Evolutionary conservation across 2,329 filamentous ascomycete species (phyloP).

Genomic region (Fusarium protoensiforme): DNA sequence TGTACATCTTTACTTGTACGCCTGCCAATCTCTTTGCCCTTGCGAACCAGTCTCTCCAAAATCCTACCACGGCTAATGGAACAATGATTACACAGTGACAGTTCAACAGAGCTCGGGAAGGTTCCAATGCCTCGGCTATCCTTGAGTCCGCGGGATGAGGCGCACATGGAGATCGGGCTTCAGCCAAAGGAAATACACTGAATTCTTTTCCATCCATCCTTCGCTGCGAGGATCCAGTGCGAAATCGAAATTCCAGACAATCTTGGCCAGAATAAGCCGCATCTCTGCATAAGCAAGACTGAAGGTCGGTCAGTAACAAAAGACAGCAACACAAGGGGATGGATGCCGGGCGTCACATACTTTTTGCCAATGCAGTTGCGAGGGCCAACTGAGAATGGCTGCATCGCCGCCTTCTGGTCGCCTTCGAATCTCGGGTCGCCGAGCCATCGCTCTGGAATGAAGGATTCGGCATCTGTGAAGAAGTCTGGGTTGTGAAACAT

Average conservation of each 20-base stretch:
- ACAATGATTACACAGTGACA: too few species aligned
- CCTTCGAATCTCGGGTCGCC: conserved; percentile 31
- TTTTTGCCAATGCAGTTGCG: conserved; percentile 48
- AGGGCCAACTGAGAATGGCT: conserved; percentile 46
- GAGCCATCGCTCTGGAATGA: conserved; percentile 53
- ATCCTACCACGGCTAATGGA: too few species aligned
- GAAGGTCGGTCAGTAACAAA: not conserved
- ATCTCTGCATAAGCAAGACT: conserved; percentile 48
- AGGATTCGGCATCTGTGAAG: conserved; percentile 47
- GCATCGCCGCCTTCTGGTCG: conserved; percentile 39
- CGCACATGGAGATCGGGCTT: conserved; percentile 30
- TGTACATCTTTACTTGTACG: too few species aligned
- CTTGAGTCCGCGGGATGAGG: not conserved
- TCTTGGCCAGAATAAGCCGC: conserved; percentile 41
- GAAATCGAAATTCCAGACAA: conserved; percentile 45
- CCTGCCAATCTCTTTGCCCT: too few species aligned
- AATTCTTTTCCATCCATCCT: conserved; percentile 43
- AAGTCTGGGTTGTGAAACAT: conserved; percentile 46
- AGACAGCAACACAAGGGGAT: too few species aligned
- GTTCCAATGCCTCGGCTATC: not conserved
- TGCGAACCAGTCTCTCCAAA: too few species aligned
- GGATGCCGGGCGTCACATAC: too few species aligned
- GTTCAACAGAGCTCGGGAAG: not conserved
- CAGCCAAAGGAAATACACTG: conserved; percentile 44
- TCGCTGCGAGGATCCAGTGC: conserved; percentile 40